phyloP scores from a whole-genome alignment of 805 yeast species.

The Kazachstania bromeliacearum region DNA sequence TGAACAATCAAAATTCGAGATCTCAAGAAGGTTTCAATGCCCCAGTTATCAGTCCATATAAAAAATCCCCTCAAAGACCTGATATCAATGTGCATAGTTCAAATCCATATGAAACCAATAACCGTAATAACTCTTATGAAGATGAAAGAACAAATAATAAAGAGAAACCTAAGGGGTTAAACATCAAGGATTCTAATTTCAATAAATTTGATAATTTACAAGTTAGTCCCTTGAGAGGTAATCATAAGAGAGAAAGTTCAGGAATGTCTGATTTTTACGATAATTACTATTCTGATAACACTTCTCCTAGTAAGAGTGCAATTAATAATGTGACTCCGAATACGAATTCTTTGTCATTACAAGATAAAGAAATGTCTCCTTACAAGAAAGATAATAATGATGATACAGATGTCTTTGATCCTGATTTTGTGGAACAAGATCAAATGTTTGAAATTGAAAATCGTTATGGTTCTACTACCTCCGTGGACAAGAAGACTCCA shows the following conservation, averaged over 20 bases:
- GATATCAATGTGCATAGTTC: too few species aligned
- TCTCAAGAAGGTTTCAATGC: too few species aligned
- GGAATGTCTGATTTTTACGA: not conserved
- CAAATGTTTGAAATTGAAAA: constrained; percentile 11
- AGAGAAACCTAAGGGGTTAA: constrained; percentile 1
- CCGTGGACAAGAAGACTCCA: not conserved
- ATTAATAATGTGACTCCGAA: too few species aligned
- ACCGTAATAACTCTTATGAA: too few species aligned
- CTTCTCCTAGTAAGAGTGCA: too few species aligned
- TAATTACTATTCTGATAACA: not conserved
- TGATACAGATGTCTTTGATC: constrained; percentile 21
- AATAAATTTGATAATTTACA: constrained; percentile 3
- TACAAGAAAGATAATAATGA: constrained; percentile 1
- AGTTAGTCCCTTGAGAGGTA: not conserved
- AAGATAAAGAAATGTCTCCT: too few species aligned
- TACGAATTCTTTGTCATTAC: too few species aligned
- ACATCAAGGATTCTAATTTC: constrained; percentile 9
- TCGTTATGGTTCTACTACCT: constrained; percentile 1
- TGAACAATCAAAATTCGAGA: too few species aligned
- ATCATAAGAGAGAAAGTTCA: not conserved
- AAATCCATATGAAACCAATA: too few species aligned
- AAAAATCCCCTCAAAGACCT: too few species aligned
- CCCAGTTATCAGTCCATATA: not conserved
- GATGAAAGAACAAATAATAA: too few species aligned
- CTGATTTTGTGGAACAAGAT: constrained; percentile 19